Conservation (phyloP, 192 early-diverging fungal genomes). For the Backusella macrospora region DNA sequence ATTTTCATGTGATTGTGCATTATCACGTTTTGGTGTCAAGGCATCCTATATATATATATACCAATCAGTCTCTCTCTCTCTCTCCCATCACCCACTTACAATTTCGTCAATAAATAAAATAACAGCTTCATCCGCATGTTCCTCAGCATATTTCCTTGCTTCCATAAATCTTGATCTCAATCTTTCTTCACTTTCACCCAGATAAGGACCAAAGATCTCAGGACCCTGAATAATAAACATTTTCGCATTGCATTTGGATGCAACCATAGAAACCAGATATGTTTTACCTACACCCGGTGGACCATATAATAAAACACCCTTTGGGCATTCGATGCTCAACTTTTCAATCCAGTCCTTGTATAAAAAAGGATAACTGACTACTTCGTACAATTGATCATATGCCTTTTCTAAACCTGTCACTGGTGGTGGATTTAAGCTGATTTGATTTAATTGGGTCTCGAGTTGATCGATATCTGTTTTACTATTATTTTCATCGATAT, state of each 20-base stretch:
- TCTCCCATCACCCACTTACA: constrained; percentile 51
- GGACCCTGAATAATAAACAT: constrained; percentile 80
- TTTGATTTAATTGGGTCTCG: constrained; percentile 7
- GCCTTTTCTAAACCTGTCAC: constrained; percentile 76
- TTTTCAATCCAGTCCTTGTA: constrained; percentile 62
- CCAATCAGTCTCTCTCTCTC: neutral
- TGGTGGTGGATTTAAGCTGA: neutral
- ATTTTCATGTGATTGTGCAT: constrained; percentile 65
- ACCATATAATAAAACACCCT: constrained; percentile 87
- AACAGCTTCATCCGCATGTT: constrained; percentile 45
- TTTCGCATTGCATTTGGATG: constrained; percentile 65
- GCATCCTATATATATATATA: constrained; percentile 60
- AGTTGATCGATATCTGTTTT: neutral
- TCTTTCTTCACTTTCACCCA: constrained; percentile 87
- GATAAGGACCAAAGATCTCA: constrained; percentile 79
- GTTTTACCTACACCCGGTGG: constrained; percentile 98
- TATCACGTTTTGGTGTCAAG: constrained; percentile 66
- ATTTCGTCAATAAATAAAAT: constrained; percentile 99
- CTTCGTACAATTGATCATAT: constrained; percentile 72
- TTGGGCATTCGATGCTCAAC: constrained; percentile 80
- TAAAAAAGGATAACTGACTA: constrained; percentile 76
- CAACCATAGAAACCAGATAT: constrained; percentile 71
- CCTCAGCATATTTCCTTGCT: constrained; percentile 46
- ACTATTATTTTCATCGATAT: neutral
- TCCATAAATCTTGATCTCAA: constrained; percentile 72